Evolutionary conservation across 805 yeast genomes (phyloP).

Genomic region (Candida schatavii): DNA sequence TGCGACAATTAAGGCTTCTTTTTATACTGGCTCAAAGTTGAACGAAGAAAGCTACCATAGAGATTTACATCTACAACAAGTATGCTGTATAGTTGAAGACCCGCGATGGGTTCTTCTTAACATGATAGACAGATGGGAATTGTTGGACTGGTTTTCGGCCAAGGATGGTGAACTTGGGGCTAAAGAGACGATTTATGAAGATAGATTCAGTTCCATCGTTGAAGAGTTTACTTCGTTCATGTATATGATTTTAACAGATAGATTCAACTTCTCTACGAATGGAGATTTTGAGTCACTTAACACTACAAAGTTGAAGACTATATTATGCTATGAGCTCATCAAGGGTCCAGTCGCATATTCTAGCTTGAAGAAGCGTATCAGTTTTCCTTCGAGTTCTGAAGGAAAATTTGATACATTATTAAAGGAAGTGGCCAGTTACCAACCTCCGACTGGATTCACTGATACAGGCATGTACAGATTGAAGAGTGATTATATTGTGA

Average conservation of each 20-base stretch:
- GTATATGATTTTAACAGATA: constrained; percentile 43
- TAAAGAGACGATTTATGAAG: constrained; percentile 44
- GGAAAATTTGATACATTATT: constrained; percentile 49
- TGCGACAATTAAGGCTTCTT: constrained; percentile 47
- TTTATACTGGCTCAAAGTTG: constrained; percentile 43
- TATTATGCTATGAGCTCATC: constrained; percentile 51
- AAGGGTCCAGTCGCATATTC: constrained; percentile 55
- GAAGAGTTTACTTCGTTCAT: constrained; percentile 43
- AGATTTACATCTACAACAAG: constrained; percentile 46
- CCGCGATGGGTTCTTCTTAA: constrained; percentile 34
- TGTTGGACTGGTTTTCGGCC: constrained; percentile 45
- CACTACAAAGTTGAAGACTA: constrained; percentile 28
- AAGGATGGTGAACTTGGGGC: constrained; percentile 25
- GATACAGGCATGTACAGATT: constrained; percentile 68
- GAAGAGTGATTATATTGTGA: constrained; percentile 50
- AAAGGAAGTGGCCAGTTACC: constrained; percentile 59
- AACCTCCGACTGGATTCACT: constrained; percentile 56
- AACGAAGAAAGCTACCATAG: constrained; percentile 40
- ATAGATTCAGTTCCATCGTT: constrained; percentile 42
- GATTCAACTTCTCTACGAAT: constrained; percentile 22
- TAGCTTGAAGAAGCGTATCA: constrained; percentile 31
- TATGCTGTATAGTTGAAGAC: constrained; percentile 38
- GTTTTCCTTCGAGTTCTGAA: constrained; percentile 29
- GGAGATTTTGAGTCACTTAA: constrained; percentile 23
- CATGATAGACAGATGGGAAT: constrained; percentile 56